Evolutionary conservation across 768 basidiomycete genomes (phyloP).

Genomic region (Russula sp.): DNA sequence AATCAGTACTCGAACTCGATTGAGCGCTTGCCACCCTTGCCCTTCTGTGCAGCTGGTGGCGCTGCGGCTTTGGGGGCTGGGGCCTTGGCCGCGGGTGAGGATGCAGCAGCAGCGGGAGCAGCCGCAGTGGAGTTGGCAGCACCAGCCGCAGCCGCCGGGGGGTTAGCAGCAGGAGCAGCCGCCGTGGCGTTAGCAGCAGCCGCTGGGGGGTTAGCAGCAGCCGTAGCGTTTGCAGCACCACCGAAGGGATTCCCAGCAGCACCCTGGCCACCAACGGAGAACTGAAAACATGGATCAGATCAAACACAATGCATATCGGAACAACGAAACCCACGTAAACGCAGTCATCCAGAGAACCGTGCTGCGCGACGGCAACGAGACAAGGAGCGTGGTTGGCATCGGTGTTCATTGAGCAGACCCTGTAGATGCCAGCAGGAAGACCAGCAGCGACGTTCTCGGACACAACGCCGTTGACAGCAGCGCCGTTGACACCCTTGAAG

Average conservation of each 20-base stretch:
- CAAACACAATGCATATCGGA: background rate
- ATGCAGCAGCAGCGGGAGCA: constrained; percentile 16
- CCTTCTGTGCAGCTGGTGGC: background rate
- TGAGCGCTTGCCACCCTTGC: background rate
- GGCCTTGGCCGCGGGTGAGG: background rate
- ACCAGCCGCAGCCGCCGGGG: constrained; percentile 7
- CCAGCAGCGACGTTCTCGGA: constrained; percentile 37
- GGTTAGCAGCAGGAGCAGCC: constrained; percentile 13
- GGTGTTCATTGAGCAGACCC: constrained; percentile 38
- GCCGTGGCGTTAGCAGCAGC: constrained; percentile 14
- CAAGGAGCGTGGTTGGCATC: constrained; percentile 42
- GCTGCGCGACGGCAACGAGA: constrained; percentile 39
- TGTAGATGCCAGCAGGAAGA: constrained; percentile 40
- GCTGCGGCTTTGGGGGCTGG: background rate
- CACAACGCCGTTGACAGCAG: constrained; percentile 39
- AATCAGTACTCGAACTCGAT: constrained; percentile 15
- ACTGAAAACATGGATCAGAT: constrained; percentile 9
- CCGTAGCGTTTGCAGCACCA: constrained; percentile 1
- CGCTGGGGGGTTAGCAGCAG: constrained; percentile 13
- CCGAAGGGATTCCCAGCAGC: background rate
- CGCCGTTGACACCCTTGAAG: constrained; percentile 50
- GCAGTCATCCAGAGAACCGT: constrained; percentile 37
- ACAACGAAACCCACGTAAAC: constrained; percentile 32
- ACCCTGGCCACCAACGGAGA: constrained; percentile 1
- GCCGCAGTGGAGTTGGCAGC: constrained; percentile 19